A percentile compares a stretch with the other conserved stretches of the same genome.
Conservation (phyloP, 2,329 filamentous ascomycete species). For the Fusarium sp. region DNA sequence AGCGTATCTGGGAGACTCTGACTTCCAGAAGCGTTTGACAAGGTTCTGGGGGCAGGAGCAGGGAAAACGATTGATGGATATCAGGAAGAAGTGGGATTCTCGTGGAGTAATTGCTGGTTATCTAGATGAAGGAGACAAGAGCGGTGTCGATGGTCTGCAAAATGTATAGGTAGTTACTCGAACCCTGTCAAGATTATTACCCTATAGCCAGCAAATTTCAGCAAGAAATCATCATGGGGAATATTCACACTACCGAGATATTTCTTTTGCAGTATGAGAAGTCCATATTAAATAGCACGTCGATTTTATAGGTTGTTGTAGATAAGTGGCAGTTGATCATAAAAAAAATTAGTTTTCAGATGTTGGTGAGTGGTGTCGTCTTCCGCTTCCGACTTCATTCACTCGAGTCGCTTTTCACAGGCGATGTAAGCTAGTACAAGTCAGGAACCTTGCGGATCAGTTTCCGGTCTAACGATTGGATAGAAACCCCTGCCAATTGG, state of each 20-base stretch:
- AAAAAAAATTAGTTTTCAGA: not conserved
- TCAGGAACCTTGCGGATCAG: not conserved
- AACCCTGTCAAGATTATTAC: constrained; percentile 4
- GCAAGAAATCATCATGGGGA: not conserved
- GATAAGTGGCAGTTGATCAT: not conserved
- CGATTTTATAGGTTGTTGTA: not conserved
- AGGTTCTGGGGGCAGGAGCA: constrained; percentile 61
- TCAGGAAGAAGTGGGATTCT: constrained; percentile 59
- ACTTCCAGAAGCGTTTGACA: constrained; percentile 61
- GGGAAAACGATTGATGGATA: constrained; percentile 54
- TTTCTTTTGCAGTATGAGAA: not conserved
- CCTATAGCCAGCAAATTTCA: not conserved
- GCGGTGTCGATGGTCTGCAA: constrained; percentile 54
- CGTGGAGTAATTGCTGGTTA: constrained; percentile 54
- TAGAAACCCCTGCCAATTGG: not conserved
- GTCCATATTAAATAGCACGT: not conserved
- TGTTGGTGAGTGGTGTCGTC: not conserved
- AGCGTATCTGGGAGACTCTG: constrained; percentile 66
- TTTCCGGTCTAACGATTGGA: not conserved
- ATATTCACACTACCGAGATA: not conserved
- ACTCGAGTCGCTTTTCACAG: not conserved
- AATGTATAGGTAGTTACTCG: constrained; percentile 55
- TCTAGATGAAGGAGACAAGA: constrained; percentile 57
- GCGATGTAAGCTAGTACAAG: not conserved
- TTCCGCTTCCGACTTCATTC: not conserved